Conservation (phyloP, 1,284 basidiomycete species). For the Ustilago loliicola region DNA sequence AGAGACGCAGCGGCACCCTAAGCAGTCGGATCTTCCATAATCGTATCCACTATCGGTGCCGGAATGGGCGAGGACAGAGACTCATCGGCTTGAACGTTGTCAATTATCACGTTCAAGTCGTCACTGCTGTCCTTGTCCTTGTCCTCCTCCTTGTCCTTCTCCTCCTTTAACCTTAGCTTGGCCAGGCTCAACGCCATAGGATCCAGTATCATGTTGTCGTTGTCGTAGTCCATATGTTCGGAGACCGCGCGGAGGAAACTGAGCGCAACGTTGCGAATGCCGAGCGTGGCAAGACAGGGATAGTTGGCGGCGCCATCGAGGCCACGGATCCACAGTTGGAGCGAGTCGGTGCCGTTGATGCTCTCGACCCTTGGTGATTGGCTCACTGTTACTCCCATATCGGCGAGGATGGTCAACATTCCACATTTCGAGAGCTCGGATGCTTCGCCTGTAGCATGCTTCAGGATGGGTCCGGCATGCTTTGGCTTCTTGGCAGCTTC, state of each 20-base stretch:
- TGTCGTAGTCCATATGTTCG: neutral
- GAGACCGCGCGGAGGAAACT: neutral
- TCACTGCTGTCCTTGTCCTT: neutral
- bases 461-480: constrained; percentile 5
- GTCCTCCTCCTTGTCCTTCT: no score
- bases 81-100: no score
- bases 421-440: neutral
- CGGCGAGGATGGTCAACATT: constrained; percentile 6
- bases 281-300: neutral
- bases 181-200: neutral
- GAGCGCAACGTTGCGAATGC: constrained; percentile 2
- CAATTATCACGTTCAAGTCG: no score
- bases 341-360: no score
- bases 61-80: no score
- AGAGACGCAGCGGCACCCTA: no score
- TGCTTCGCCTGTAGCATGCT: neutral
- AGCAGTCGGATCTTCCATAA: no score
- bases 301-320: neutral
- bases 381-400: neutral
- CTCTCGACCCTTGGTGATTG: no score
- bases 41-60: no score
- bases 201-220: neutral
- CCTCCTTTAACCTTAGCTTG: no score
- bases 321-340: no score
- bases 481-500: neutral